Base-by-base conservation (phyloP, 2,329 filamentous ascomycete species). In the Penicillium olsonii region DNA sequence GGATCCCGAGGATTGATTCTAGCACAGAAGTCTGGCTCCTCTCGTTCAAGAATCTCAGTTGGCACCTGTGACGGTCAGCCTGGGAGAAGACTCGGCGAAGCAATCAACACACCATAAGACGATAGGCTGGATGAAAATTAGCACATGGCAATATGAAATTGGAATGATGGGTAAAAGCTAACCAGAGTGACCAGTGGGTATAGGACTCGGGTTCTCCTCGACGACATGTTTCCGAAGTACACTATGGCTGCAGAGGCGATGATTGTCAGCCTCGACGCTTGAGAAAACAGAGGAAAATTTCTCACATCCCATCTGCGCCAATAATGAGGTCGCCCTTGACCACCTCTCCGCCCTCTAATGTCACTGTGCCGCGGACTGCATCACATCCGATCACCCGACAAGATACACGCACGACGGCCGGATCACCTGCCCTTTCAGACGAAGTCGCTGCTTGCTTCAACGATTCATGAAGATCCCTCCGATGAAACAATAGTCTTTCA, bases 1-100 rank as follows among this genome's bases (percentile, higher is more conserved):
- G 73, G 65, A 4, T 70, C 61, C 12, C 59, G 50, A n/a, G 72
- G 70, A 14, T 74, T 59, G n/a, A 75, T 64, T 3, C 65, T 56
- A 1, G 61, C 39, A 62, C 56, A 60, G 8, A 65, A 63, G 0
- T 55, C 54, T 2, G 44, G 43, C 18, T 57, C 57, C 11, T 54
- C 41, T 35, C 24, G 52, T 48, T 49, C 54, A 8, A 56, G 35
- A 2, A 35, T 37, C 11, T 56, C 48, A 5, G 41, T 48, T 11
- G 51, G 45, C 3, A 56, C 54, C 54, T 56, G 5, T 11, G 6
- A 2, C 8, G 5, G 22, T 53, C 40, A 49, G 41, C 15, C 15
- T 8, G 7, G 8, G 14, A 9, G 19, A 11, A 18, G 3, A 20
- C 7, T 31, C 2, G 6, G 11, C 10, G 12, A 38, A 15, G 7